Percentiles rank a stretch among this genome's conserved stretches.
Conservation (phyloP, 768 basidiomycete species). For the Tephrocybe sp. region DNA sequence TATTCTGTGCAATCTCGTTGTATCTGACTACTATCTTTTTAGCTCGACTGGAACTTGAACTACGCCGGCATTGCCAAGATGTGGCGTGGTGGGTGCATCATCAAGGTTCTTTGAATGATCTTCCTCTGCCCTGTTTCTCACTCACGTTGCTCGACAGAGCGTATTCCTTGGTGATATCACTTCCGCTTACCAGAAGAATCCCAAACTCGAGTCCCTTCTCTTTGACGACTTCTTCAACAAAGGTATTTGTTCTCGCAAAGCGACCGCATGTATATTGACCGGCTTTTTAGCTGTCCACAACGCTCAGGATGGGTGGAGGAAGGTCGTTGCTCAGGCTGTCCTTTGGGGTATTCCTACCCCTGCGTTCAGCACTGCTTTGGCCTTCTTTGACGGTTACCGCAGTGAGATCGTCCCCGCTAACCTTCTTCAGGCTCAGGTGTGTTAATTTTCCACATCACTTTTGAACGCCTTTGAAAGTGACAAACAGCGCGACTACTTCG, state of each 20-base stretch:
- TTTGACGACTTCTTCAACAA: conserved; percentile 99
- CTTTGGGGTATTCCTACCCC: conserved; percentile 98
- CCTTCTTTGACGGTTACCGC: conserved; percentile 99
- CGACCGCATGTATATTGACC: neutral
- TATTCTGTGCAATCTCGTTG: neutral
- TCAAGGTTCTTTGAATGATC: conserved; percentile 59
- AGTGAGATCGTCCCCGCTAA: conserved; percentile 94
- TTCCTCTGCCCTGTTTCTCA: too few relatives aligned
- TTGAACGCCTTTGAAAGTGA: neutral
- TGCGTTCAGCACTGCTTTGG: conserved; percentile 96
- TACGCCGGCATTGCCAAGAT: conserved; percentile 97
- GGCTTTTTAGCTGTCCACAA: conserved; percentile 70
- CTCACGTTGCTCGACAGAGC: conserved; percentile 39
- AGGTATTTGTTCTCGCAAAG: conserved; percentile 38
- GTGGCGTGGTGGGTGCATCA: conserved; percentile 99
- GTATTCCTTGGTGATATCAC: conserved; percentile 96
- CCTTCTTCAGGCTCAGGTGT: conserved; percentile 89
- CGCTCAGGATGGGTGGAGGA: conserved; percentile 98
- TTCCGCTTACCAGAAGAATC: conserved; percentile 83
- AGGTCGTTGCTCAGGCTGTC: conserved; percentile 92
- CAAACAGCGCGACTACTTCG: conserved; percentile 92
- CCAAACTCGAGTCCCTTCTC: conserved; percentile 84
- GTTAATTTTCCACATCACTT: conserved; percentile 11
- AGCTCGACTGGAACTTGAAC: conserved; percentile 91
- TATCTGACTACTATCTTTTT: conserved; percentile 1